Base-by-base conservation (phyloP, 2,329 filamentous ascomycete genomes). In the Ophiostoma angusticollis region DNA sequence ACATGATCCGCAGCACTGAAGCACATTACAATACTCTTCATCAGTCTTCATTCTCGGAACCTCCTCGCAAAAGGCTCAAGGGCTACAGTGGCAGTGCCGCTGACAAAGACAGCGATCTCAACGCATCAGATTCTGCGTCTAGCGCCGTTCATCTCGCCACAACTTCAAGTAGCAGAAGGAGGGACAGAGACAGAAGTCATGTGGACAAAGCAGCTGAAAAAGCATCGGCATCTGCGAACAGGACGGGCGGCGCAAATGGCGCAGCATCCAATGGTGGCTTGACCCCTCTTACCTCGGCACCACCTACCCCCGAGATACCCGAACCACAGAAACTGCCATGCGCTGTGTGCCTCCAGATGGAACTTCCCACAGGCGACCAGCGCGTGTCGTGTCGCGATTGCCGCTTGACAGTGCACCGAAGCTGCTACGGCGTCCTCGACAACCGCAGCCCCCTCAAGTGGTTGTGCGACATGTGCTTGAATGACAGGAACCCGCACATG, bases 401-500 rank as follows among this genome's bases (percentile, higher is more conserved):
- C 58, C 80, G 85, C 38, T 63, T 98, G 58, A 86, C 86, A 4
- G 89, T 96, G 18, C 91, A 98, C 58, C 80, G 83, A 39, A 76
- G 77, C 45, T 98, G 91, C 60, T 98, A 96, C 54, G 91, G 91
- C n/a, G 70, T 96, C 23, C 48, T 72, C 28, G 75, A 80, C 32
- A 76, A 80, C 41, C 74, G 83, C 30, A 70, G 69, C 39, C 70
- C 75, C 23, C 72, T 70, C 31, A 93, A 93, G 59, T 98, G 91
- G 91, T 74, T 80, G 29, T 98, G 91, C 58, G 91, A 96, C 59
- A 93, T 87, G 73, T 98, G 91, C 59, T 69, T 78, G 27, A 98
- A 98, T 54, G 91, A 98, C 55, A 85, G 86, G 56, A 89, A 80
- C 52, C 86, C 89, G 5, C 78, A 84, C 48, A 80, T 93, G 31